Evolutionary conservation across 148 eudicot species (phyloP), one percentile per base, ranked within the genome.

Genomic region (Chenopodium suecicum): DNA sequence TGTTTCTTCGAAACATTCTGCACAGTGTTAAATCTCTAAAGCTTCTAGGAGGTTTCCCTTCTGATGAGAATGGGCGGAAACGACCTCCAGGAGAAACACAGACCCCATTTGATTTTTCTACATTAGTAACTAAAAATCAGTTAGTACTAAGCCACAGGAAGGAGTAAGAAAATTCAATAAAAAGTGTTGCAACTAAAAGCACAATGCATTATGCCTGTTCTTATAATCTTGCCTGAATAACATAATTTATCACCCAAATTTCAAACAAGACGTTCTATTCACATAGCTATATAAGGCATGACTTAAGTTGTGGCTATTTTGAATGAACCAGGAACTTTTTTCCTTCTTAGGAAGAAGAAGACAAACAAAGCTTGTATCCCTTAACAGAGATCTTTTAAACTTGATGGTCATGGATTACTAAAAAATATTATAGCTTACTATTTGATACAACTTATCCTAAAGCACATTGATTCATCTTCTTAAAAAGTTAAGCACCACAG

Each of bases 51-150:
- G 98, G 83, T 78, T 90, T 94, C 9, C 99, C 99, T 83, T 92
- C 91, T 71, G 84, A 87, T 79, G 91, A 78, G 87, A 90, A 94
- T 68, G 91, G 92, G 7, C 88, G 90, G 80, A 96, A 96, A 58
- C 97, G 97, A 76, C 99, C 97, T 81, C 99, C 99, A 29, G 86
- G 94, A 78, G 98, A 96, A 76, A 94, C 78, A 84, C 99, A 96
- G 63, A 94, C 91, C 77, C 90, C 93, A 86, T 79, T 85, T 80
- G 92, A 86, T 81, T 90, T 91, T 77, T 88, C 99, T 96, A 94
- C 87, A 87, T 82, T 50, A 25, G 62, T 52, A 86, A 77, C 34
- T 25, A 56, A 80, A 80, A 58, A 47, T 46, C 72, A 75, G 25
- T 84, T 31, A 64, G 82, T 63, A 20, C 20, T 47, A 25, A 23